A percentile compares a stretch with the other conserved stretches of the same genome.
These are phyloP conservation scores for Podospora sp. DNA, from an alignment of 495 filamentous ascomycete species.

Conservation along the genomic window DNA sequence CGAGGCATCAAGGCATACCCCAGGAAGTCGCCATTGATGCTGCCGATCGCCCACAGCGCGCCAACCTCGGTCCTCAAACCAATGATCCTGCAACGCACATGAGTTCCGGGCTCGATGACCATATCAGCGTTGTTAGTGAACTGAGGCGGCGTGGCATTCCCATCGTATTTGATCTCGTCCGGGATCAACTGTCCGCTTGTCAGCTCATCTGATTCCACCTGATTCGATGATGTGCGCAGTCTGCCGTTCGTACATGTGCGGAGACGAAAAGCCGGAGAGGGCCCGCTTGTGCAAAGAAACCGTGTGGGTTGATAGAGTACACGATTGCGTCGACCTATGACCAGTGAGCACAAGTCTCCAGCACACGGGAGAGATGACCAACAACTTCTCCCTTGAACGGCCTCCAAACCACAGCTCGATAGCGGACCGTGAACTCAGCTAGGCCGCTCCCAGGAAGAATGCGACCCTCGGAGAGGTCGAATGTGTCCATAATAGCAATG, in stretches of 20 bases:
- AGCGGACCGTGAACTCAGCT: conserved; percentile 92
- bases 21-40: conserved; percentile 84
- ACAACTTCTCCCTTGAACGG: conserved; percentile 97
- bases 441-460: conserved; percentile 87
- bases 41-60: conserved; percentile 94
- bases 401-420: conserved; percentile 94
- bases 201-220: conserved; percentile 11
- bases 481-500: conserved; percentile 93
- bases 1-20: conserved; percentile 37
- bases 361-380: conserved; percentile 38
- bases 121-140: conserved; percentile 87
- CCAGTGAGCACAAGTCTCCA: conserved; percentile 16
- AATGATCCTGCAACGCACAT: conserved; percentile 89
- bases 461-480: conserved; percentile 86
- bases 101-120: conserved; percentile 90
- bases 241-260: conserved; percentile 73
- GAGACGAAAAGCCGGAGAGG: conserved; percentile 89
- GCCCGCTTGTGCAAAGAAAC: conserved; percentile 90
- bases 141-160: conserved; percentile 82
- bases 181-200: conserved; percentile 73
- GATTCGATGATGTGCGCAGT: not conserved
- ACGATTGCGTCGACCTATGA: conserved; percentile 87
- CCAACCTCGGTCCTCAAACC: conserved; percentile 90
- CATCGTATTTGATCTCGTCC: conserved; percentile 87
- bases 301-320: conserved; percentile 82